Base-by-base conservation (phyloP, 2,329 filamentous ascomycete genomes). In the Lachnellula hyalina region DNA sequence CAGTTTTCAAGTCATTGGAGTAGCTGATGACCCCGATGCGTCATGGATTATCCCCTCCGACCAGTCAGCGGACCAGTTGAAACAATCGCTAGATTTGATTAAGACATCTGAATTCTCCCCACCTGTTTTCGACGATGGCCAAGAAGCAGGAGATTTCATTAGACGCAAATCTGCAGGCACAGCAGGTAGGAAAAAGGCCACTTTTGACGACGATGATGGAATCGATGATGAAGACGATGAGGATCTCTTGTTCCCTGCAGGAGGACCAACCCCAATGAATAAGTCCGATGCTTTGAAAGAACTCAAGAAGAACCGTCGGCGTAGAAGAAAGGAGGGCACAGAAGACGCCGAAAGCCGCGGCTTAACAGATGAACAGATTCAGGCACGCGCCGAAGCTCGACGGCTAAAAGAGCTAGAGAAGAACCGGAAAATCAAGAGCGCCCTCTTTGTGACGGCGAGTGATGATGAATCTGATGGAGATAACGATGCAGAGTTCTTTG, bases 391-490 rank as follows among this genome's bases (percentile, higher is more conserved):
- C 34, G 83, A 82, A 61, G 81, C 80, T 53, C 83, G 84, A 12
- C 77, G 79, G 12, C 77, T 85, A 51, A 86, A 82, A 61, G 85
- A 96, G 61, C 74, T 82, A n/a, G 90, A 92, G 65, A 91, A 91
- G 71, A 79, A 84, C 48, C 77, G 77, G 34, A 88, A 87, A 68
- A 87, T 94, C 73, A 97, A 96, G 76, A 95, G 89, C 65, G 85
- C 86, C 23, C 73, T 93, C 40, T 93, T 85, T 65, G 87, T 99
- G 49, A 82, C 87, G 55, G 85, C 86, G 38, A 90, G 87, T 62
- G 94, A 97, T 68, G 94, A 97, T 51, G 91, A 96, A 63, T 86
- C 81, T n/a, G 90, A 96, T 65, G 84, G 81, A 35, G 90, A 91
- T 47, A 81, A 83, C 54, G 82, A 89, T 71, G 75, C 69, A 21